These are phyloP conservation scores for Tylopilus subfusipes DNA, from an alignment of 768 basidiomycete species.

Conservation along the genomic window DNA sequence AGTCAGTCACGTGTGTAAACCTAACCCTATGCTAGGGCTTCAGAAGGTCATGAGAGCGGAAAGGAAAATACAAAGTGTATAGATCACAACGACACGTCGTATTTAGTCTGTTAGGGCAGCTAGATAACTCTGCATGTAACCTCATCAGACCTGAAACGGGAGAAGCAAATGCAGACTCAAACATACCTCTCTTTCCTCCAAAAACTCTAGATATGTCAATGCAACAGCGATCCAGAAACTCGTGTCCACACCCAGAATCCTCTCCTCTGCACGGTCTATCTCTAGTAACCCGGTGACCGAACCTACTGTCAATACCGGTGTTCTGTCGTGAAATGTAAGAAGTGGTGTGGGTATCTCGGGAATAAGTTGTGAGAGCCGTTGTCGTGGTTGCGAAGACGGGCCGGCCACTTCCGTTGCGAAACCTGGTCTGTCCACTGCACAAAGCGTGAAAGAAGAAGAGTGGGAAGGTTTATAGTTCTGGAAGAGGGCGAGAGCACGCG, in stretches of 20 bases:
- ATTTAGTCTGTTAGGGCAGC: slow-evolving; percentile 47
- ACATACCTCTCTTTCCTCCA: slow-evolving; percentile 74
- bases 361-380: slow-evolving; percentile 18
- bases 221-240: slow-evolving; percentile 78
- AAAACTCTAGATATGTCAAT: slow-evolving; percentile 71
- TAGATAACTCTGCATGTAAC: slow-evolving; percentile 48
- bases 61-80: slow-evolving; percentile 1
- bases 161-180: background rate
- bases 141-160: background rate
- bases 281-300: slow-evolving; percentile 62
- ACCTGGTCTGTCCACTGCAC: slow-evolving; percentile 19
- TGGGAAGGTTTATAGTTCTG: slow-evolving; percentile 52
- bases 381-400: slow-evolving; percentile 24
- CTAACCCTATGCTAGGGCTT: slow-evolving; percentile 14
- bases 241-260: slow-evolving; percentile 62
- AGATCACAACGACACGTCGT: slow-evolving; percentile 8
- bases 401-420: slow-evolving; percentile 12
- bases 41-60: too few relatives aligned
- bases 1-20: slow-evolving; percentile 23
- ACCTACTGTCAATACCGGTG: slow-evolving; percentile 58
- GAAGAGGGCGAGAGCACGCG: slow-evolving; percentile 48
- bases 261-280: slow-evolving; percentile 54
- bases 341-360: slow-evolving; percentile 42
- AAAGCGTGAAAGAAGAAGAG: slow-evolving; percentile 61
- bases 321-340: slow-evolving; percentile 68